A percentile compares a stretch with the other conserved stretches of the same genome.
Evolutionary conservation across 2,329 filamentous ascomycete genomes (phyloP).

Genomic region (Laburnicola sp.): DNA sequence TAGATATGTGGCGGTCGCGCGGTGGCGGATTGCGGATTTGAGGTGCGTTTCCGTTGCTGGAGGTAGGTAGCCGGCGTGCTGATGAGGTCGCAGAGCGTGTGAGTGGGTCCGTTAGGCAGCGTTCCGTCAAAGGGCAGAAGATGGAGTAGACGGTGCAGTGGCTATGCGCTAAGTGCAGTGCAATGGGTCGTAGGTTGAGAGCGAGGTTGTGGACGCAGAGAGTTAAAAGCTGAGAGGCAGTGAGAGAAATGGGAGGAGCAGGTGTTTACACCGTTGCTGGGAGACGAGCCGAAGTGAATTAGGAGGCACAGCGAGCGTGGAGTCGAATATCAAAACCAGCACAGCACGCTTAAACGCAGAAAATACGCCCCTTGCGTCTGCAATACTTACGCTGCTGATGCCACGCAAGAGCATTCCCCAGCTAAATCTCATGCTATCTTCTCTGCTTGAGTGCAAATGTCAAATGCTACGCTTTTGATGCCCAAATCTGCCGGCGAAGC

Average conservation of each 20-base stretch:
- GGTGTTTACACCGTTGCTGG: neutral
- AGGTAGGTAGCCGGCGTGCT: slow-evolving; percentile 3
- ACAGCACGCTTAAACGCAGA: neutral
- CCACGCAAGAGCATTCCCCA: neutral
- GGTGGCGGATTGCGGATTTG: slow-evolving; percentile 11
- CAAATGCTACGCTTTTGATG: slow-evolving; percentile 3
- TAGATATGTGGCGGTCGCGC: slow-evolving; percentile 2
- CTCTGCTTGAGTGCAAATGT: neutral
- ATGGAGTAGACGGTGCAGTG: neutral
- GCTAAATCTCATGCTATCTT: neutral
- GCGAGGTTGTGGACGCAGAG: neutral
- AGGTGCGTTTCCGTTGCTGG: slow-evolving; percentile 13
- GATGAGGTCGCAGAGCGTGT: neutral
- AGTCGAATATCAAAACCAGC: neutral
- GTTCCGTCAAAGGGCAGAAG: slow-evolving; percentile 18
- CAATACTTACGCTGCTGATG: slow-evolving; percentile 3
- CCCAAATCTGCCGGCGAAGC: neutral
- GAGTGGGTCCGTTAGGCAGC: slow-evolving; percentile 4
- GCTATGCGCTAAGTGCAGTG: slow-evolving; percentile 16
- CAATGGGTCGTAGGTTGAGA: neutral
- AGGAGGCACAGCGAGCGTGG: neutral
- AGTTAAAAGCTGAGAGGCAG: neutral
- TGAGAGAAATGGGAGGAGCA: neutral
- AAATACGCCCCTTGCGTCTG: neutral
- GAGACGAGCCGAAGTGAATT: neutral